Conservation (phyloP, 2,329 filamentous ascomycete genomes). For the Fusarium keratoplasticum region DNA sequence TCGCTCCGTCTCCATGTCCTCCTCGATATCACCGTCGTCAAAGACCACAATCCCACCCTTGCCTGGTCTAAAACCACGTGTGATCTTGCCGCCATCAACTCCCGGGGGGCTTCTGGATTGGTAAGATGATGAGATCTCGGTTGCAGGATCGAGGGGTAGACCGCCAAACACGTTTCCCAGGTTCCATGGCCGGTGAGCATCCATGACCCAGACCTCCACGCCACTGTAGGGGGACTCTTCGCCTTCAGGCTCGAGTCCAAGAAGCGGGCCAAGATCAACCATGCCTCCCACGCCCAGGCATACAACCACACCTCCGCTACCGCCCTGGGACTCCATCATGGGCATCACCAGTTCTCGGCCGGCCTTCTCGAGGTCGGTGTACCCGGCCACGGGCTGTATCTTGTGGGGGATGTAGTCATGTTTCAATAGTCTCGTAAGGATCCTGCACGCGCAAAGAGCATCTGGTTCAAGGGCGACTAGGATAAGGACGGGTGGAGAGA, state of each 20-base stretch:
- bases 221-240: constrained; percentile 78
- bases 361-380: constrained; percentile 85
- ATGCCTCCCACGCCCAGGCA: constrained; percentile 94
- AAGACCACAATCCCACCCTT: constrained; percentile 92
- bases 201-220: constrained; percentile 96
- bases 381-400: constrained; percentile 93
- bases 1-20: constrained; percentile 78
- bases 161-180: constrained; percentile 92
- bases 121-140: constrained; percentile 59
- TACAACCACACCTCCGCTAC: constrained; percentile 87
- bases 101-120: constrained; percentile 69
- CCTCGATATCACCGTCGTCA: constrained; percentile 95
- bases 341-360: constrained; percentile 83
- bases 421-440: constrained; percentile 92
- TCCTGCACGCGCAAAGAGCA: constrained; percentile 93
- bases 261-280: constrained; percentile 83
- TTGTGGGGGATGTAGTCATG: constrained; percentile 98
- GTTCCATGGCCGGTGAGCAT: constrained; percentile 94
- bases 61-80: constrained; percentile 78
- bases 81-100: constrained; percentile 78
- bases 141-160: constrained; percentile 65
- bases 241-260: constrained; percentile 76
- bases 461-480: constrained; percentile 95
- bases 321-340: constrained; percentile 87
- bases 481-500: constrained; percentile 89